These are phyloP conservation scores for Leishmania gerbilli DNA, from an alignment of 208 protist genomes.

Conservation along the genomic window DNA sequence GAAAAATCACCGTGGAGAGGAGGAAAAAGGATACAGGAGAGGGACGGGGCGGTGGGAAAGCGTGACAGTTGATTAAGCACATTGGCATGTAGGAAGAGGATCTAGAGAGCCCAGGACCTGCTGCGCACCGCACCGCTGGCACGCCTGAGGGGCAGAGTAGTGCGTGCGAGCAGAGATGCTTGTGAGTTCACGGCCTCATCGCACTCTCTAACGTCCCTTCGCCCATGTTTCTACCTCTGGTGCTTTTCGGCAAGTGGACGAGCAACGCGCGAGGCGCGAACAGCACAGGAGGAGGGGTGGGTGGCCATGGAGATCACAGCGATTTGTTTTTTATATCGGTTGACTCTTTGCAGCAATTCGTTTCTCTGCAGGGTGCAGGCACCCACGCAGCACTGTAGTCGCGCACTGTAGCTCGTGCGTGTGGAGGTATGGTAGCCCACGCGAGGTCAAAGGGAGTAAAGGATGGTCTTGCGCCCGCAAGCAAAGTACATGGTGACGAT, in stretches of 20 bases:
- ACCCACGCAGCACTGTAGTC: neutral
- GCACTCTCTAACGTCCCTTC: neutral
- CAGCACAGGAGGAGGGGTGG: neutral
- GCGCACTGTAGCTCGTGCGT: neutral
- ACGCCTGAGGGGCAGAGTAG: neutral
- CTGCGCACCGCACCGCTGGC: neutral
- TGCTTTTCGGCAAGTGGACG: neutral
- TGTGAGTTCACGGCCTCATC: neutral
- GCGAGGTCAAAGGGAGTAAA: constrained; percentile 61
- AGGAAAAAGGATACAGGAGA: neutral
- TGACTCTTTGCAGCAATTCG: neutral
- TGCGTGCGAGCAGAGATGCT: neutral
- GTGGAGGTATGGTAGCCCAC: neutral
- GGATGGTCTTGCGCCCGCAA: constrained; percentile 59
- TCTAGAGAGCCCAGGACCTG: too few species aligned
- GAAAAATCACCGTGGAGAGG: neutral
- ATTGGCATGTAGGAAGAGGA: neutral
- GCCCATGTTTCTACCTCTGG: neutral
- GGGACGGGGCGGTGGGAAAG: neutral
- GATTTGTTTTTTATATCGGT: neutral
- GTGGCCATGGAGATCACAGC: neutral
- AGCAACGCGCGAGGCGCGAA: neutral
- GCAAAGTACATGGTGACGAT: constrained; percentile 77
- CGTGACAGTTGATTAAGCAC: neutral
- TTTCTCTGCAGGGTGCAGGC: neutral